Percentiles rank a stretch among this genome's conserved stretches.
Evolutionary conservation across 192 early-diverging fungal genomes (phyloP).

Genomic region (Coemansia sp.): DNA sequence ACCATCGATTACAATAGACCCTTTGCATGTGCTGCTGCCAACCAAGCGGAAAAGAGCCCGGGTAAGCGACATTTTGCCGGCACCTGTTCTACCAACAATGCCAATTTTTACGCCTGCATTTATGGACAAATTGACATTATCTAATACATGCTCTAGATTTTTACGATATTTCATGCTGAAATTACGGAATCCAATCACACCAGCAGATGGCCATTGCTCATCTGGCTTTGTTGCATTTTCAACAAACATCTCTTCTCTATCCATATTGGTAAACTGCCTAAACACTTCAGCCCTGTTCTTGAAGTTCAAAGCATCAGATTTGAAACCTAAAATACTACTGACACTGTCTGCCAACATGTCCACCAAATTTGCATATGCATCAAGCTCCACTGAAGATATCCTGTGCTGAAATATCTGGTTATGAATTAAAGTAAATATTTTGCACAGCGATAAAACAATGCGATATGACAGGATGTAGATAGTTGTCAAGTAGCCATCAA

Average conservation of each 20-base stretch:
- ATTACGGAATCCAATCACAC: conserved; percentile 59
- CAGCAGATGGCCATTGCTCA: conserved; percentile 67
- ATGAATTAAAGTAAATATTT: conserved; percentile 19
- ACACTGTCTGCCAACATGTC: conserved; percentile 4
- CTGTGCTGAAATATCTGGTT: conserved; percentile 7
- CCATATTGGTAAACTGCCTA: conserved; percentile 4
- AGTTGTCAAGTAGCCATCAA: conserved; percentile 58
- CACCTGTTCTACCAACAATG: conserved; percentile 71
- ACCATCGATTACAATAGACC: conserved; percentile 71
- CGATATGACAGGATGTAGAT: conserved; percentile 50
- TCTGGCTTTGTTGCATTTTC: conserved; percentile 29
- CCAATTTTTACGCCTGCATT: conserved; percentile 59
- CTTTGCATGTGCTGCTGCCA: conserved; percentile 55
- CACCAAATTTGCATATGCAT: conserved; percentile 9
- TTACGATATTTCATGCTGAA: conserved; percentile 61
- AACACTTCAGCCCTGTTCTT: background rate
- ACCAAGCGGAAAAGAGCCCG: conserved; percentile 73
- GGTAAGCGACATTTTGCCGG: conserved; percentile 74
- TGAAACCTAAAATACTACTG: background rate
- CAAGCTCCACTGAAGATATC: conserved; percentile 18
- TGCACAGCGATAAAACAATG: conserved; percentile 28
- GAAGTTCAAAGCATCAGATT: background rate
- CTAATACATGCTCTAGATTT: conserved; percentile 42
- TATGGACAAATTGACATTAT: conserved; percentile 28
- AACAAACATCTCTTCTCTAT: conserved; percentile 16